Evolutionary conservation across 106 monocot species (phyloP), one percentile per base, ranked within the genome.

Genomic region (Apostasia shenzhenica): DNA sequence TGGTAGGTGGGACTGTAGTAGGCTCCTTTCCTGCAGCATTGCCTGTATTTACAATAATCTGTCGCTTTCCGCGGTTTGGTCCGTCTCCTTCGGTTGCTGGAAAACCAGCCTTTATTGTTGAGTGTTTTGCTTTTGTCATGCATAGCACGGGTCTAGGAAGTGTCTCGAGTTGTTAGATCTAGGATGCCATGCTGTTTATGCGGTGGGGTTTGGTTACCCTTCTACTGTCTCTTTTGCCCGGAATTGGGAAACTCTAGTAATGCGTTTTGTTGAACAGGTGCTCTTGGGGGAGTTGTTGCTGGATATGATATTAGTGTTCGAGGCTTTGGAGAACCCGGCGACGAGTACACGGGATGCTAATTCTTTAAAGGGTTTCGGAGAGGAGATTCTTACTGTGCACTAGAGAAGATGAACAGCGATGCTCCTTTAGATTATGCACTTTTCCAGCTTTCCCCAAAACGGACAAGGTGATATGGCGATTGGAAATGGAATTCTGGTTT

Each of bases 361-460:
- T 12, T 63, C 46, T 2, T n/a, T 45, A 6, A 14, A 37, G 1
- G 46, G 65, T 43, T 49, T 65, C 48, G 65, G 65, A 48, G 14
- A n/a, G n/a, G n/a, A 53, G 5, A 26, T 55, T 52, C 4, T 5
- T 47, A 51, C 45, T 47, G n/a, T 14, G 40, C 37, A 3, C 6
- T 67, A 41, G 14, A 67, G 60, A 67, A 76, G 59, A 95, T 95
- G 94, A 81, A 95, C 42, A 79, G 88, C 7, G 79, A 85, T 47
- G 69, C 85, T 58, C 53, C 88, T 54, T 80, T 95, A 14, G 92
- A 97, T 68, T 85, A 70, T 73, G 92, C 92, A 6, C 55, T 84
- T 57, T 97, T 97, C 70, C 89, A 97, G 85, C 82, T 97, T 45
- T 97, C 97, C 37, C 89, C 97, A 4, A 74, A 81, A 74, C 80